Base-by-base conservation (phyloP, 2,329 filamentous ascomycete species). In the Pseudogymnoascus sp. region DNA sequence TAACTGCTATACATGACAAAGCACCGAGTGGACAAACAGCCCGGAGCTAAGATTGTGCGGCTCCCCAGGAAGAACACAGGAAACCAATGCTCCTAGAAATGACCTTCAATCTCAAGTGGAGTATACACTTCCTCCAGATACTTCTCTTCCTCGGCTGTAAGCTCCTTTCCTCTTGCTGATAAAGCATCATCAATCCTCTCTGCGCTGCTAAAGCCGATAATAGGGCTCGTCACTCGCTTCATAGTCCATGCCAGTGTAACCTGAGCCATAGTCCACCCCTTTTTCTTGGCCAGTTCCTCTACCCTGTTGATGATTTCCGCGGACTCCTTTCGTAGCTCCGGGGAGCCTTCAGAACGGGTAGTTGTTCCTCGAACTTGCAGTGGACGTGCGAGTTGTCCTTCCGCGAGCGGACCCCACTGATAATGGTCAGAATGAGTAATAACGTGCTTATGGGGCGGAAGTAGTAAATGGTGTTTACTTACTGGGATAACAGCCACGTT, bases 231-330 rank as follows among this genome's bases (percentile, higher is more conserved):
- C 8, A 77, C 76, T 63, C 75, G 75, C 65, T 77, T 76, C 65
- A 80, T 69, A 15, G 75, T 74, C 83, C 84, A 87, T 6, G 83
- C 83, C 63, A 83, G 75, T 2, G 82, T 80, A 38, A 86, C 79
- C 65, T 83, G 79, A 62, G 78, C 80, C 83, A 86, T 86, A 66
- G 77, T 83, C 74, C 82, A 80, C 0, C 77, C 79, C 69, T 80
- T 80, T 76, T 83, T 83, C 69, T 79, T 76, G 1, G 83, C 82
- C 26, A 86, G 65, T 69, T 85, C 79, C 72, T 84, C 77, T 1
- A 86, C 82, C 0, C 83, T 77, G 36, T 76, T 74, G 38, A 86
- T 78, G 61, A 82, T 86, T 71, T 77, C 75, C 71, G 19, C 71
- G 38, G 53, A 35, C 26, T 67, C 66, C 9, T 21, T 35, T 64